Percentiles rank a stretch among this genome's conserved stretches.
Conservation (phyloP, 228 moss, liverwort and hornwort species). For the Sphagnum fallax region DNA sequence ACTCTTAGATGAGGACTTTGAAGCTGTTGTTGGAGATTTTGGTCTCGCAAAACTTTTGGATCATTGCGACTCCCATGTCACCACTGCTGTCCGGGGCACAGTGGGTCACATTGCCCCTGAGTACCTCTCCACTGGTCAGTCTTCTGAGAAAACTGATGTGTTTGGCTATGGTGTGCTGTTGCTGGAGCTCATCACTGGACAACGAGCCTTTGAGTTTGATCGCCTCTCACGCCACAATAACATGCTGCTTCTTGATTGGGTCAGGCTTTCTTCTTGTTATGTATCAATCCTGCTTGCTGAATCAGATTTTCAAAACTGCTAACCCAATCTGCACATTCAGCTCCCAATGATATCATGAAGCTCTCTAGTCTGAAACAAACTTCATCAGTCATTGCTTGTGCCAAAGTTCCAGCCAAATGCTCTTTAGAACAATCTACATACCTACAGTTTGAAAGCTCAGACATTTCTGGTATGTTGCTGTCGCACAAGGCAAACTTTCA, state of each 20-base stretch:
- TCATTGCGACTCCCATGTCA: conserved; percentile 56
- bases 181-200: conserved; percentile 63
- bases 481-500: too few species aligned
- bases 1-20: conserved; percentile 57
- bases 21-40: conserved; percentile 66
- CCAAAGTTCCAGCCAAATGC: neutral
- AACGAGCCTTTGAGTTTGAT: conserved; percentile 64
- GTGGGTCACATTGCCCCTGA: conserved; percentile 68
- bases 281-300: neutral
- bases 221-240: conserved; percentile 46
- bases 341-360: neutral
- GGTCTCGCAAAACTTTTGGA: conserved; percentile 64
- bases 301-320: too few species aligned
- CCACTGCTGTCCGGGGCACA: conserved; percentile 60
- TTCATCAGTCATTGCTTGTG: neutral
- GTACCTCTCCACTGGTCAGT: conserved; percentile 66
- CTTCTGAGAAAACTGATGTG: conserved; percentile 61
- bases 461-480: too few species aligned
- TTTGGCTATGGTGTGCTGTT: conserved; percentile 65
- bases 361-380: neutral
- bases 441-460: too few species aligned
- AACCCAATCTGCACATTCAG: too few species aligned
- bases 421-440: too few species aligned
- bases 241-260: conserved; percentile 76
- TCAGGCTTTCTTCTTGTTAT: conserved; percentile 1